Evolutionary conservation across 2,329 filamentous ascomycete species (phyloP), one percentile per base, ranked within the genome.

Genomic region (Microcyclospora tardicrescens): DNA sequence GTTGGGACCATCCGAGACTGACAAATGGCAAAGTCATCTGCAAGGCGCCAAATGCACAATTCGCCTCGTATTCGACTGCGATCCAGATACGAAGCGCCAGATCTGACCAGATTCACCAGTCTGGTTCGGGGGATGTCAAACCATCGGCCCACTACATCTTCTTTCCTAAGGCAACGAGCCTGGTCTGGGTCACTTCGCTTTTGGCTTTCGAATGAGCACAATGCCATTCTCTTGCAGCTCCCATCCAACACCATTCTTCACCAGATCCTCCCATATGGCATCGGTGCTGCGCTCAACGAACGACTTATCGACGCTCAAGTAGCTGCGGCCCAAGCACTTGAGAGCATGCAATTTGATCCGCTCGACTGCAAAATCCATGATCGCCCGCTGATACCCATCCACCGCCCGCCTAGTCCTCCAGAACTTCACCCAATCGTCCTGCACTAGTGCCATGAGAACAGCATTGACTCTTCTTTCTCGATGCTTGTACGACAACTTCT

Each of bases 241-340:
- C 91, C 91, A 98, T 0, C 86, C 86, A 1, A 96, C 81, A 2
- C 77, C 77, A 54, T 84, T 77, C 47, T 73, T 67, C 28, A 73
- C 69, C 53, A 96, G 62, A 36, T 76, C 74, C 10, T 75, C 68
- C 86, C 89, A 98, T n/a, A 62, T 66, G 49, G 73, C 67, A 35
- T 76, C 77, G 4, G 81, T 72, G 41, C 75, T 71, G 54, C 69
- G 71, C 61, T 91, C 83, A 36, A 94, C 62, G 58, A 79, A 84
- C 3, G 56, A 57, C 42, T 72, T 60, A 38, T 85, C 82, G 8
- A 85, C 79, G 14, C 65, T 75, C 47, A 95, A 63, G 59, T 98
- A 98, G 4, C 80, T 73, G 53, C 78, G 74, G 1, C 85, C 86
- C 39, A 96, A 73, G 57, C 86, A 91, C 65, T 94, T 93, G 49